Evolutionary conservation across 129 eudicot genomes (phyloP), one percentile per base, ranked within the genome.

Genomic region (Arctium minus): DNA sequence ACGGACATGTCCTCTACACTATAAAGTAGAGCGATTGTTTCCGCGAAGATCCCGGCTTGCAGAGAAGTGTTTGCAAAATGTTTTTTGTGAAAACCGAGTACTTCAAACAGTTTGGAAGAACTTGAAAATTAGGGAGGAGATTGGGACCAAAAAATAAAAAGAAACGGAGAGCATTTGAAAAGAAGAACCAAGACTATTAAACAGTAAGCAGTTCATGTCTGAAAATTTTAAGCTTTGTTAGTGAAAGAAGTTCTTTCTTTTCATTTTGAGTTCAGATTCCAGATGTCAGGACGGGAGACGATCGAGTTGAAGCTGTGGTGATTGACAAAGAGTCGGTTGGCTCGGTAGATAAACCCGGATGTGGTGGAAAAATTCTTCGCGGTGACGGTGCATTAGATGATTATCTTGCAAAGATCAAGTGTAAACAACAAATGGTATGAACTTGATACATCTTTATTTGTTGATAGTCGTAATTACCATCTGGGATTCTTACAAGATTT

Each of bases 301-400:
- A 94, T 73, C 89, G 89, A 87, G 89, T 94, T 80, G 98, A 94
- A 78, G 97, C 98, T 6, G 97, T 94, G 31, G 96, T 94, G 46
- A 85, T 94, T 77, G 98, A 94, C 44, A 94, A 92, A 82, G 98
- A 91, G 75, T 90, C 97, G 39, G 90, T 92, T 36, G 98, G 95
- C 44, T 83, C 87, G 37, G 82, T 83, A 30, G 85, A 86, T 72
- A 80, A 80, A 40, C 82, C 75, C 36, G 96, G 98, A 72, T 80
- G 85, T 79, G 98, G 96, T 35, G 96, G 92, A 3, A 94, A 94
- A 78, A 75, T 94, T 75, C 97, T 94, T 50, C 88, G 89, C 4
- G 97, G 98, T 53, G 94, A 92, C 40, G 92, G 92, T 87, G 92
- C 98, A 36, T 79, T 94, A 78, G 91, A 92, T 71, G 79, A 86